Evolutionary conservation across 805 yeast species (phyloP).

Genomic region (Candida vaughaniae): DNA sequence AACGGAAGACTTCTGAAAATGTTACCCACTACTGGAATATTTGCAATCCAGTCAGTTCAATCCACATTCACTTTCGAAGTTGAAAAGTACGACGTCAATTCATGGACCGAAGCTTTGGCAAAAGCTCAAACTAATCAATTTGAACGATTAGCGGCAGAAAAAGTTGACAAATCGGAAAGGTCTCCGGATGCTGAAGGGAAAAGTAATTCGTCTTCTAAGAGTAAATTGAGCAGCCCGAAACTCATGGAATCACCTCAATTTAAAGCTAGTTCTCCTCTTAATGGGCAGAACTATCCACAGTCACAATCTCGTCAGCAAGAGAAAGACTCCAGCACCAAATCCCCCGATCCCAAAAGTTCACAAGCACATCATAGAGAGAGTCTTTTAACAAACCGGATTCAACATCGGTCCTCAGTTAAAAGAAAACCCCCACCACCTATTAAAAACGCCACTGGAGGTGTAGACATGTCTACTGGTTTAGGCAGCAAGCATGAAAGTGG

Average conservation of each 20-base stretch:
- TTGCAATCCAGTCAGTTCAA: conserved; percentile 57
- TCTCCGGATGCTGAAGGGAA: conserved; percentile 1
- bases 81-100: conserved; percentile 46
- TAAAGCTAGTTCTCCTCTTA: neutral
- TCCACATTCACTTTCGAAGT: conserved; percentile 59
- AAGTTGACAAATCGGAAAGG: conserved; percentile 15
- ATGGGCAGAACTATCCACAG: neutral
- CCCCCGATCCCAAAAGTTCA: neutral
- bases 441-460: conserved; percentile 13
- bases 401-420: conserved; percentile 17
- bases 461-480: conserved; percentile 33
- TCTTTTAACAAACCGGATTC: conserved; percentile 16
- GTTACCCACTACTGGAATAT: conserved; percentile 42
- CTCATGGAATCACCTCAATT: conserved; percentile 24
- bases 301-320: neutral
- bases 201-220: conserved; percentile 1
- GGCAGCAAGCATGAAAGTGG: conserved; percentile 19
- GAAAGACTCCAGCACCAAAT: neutral
- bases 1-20: conserved; percentile 30
- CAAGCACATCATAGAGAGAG: conserved; percentile 8
- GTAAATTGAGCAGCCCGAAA: conserved; percentile 17
- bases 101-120: conserved; percentile 59
- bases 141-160: conserved; percentile 38
- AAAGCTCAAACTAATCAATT: conserved; percentile 47
- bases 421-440: conserved; percentile 35